phyloP scores from a whole-genome alignment of 495 filamentous ascomycete species.

The Neurospora sp. region DNA sequence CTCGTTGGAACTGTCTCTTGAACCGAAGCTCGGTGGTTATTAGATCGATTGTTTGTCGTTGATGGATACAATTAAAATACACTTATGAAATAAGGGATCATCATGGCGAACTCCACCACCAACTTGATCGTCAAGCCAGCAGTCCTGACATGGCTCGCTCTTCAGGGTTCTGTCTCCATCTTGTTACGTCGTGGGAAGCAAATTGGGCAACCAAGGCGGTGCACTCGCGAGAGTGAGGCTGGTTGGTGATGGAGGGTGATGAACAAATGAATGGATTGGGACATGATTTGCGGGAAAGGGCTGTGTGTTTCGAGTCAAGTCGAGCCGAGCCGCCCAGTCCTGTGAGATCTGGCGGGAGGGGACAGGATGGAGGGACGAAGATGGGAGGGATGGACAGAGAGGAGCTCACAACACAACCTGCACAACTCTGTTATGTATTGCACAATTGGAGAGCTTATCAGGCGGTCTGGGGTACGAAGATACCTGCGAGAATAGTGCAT shows the following conservation, averaged over 20 bases:
- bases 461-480: not conserved
- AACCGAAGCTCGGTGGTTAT: not conserved
- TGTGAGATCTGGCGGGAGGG: not conserved
- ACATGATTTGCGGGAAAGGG: not conserved
- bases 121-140: not conserved
- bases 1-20: not conserved
- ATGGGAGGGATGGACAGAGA: not conserved
- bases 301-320: not conserved
- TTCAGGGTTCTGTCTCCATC: not conserved
- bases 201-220: not conserved
- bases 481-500: not conserved
- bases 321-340: not conserved
- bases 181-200: not conserved
- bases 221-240: not conserved
- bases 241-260: not conserved
- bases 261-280: not conserved
- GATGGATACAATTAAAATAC: not conserved
- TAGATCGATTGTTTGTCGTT: not conserved
- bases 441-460: not conserved
- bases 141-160: not conserved
- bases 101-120: not conserved
- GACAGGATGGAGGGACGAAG: not conserved
- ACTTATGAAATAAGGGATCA: not conserved
- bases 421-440: not conserved
- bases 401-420: not conserved